Evolutionary conservation across 1,284 basidiomycete genomes (phyloP), one percentile per base, ranked within the genome.

Genomic region (Taiwanofungus camphoratus): DNA sequence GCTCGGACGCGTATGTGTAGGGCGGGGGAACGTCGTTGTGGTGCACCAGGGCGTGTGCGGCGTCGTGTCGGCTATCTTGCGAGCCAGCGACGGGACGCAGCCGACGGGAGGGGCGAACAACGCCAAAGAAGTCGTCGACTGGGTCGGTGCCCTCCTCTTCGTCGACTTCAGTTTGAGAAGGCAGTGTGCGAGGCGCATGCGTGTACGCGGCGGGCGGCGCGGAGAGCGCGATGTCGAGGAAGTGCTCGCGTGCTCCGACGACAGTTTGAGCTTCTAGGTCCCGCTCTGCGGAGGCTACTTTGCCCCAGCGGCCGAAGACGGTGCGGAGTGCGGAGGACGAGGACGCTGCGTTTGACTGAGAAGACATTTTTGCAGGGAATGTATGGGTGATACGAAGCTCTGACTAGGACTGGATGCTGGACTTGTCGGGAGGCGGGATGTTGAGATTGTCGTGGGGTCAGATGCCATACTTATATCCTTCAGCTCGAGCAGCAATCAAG

Each of bases 261-360:
- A 70, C n/a, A 22, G 70, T 68, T 42, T 69, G 69, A 1, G 63
- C 65, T 48, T 73, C 70, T 12, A 56, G 53, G 16, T 59, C 57
- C 34, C 69, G 44, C 48, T 68, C 31, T 13, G n/a, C 9, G 29
- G 31, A 2, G 18, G 26, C 12, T 7, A 41, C 31, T 11, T 40
- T 19, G 26, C 36, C 29, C 46, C 42, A 48, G 31, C 39, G 39
- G 29, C 49, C 43, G 42, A 48, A 42, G 42, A 47, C 24, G 33
- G 42, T 23, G 15, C 32, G 48, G 29, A 44, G 26, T 29, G 43
- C 32, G 11, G 41, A 26, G 23, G 46, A 39, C 31, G 42, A 18
- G n/a, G 43, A 21, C 34, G n/a, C n/a, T n/a, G n/a, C n/a, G n/a
- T n/a, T n/a, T n/a, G 19, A 32, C 19, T 43, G 38, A 2, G 38